These are phyloP conservation scores for carrot (Daucus carota) DNA, from an alignment of 129 eudicot species.

Conservation along the genomic window DNA sequence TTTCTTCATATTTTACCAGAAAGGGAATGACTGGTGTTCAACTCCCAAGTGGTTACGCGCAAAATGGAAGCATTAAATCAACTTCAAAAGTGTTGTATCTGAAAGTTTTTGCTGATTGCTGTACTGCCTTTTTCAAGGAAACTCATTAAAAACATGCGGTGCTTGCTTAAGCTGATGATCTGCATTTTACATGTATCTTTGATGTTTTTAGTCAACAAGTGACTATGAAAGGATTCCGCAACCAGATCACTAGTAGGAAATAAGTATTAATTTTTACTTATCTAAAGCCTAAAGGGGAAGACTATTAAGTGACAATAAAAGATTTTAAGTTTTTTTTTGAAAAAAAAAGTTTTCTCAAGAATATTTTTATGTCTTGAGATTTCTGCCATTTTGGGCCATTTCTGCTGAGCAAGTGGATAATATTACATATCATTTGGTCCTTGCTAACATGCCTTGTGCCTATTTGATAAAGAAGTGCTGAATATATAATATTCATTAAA, in stretches of 20 bases:
- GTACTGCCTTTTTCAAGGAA: neutral
- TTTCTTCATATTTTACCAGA: neutral
- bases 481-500: too few relatives aligned
- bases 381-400: too few relatives aligned
- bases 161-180: neutral
- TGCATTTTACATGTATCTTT: neutral
- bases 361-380: too few relatives aligned
- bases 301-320: too few relatives aligned
- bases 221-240: neutral
- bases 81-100: neutral
- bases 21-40: neutral
- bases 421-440: too few relatives aligned
- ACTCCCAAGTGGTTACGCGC: neutral
- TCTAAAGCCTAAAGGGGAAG: too few relatives aligned
- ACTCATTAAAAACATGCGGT: neutral
- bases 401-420: too few relatives aligned
- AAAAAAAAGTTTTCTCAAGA: too few relatives aligned
- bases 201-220: neutral
- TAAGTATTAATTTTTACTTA: too few relatives aligned
- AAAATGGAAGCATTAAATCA: neutral
- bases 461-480: too few relatives aligned
- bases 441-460: too few relatives aligned
- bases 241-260: neutral
- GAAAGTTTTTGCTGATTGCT: neutral
- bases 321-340: too few relatives aligned